Evolutionary conservation across 2,329 filamentous ascomycete species (phyloP).

Genomic region (Ophiocordyceps unilateralis): DNA sequence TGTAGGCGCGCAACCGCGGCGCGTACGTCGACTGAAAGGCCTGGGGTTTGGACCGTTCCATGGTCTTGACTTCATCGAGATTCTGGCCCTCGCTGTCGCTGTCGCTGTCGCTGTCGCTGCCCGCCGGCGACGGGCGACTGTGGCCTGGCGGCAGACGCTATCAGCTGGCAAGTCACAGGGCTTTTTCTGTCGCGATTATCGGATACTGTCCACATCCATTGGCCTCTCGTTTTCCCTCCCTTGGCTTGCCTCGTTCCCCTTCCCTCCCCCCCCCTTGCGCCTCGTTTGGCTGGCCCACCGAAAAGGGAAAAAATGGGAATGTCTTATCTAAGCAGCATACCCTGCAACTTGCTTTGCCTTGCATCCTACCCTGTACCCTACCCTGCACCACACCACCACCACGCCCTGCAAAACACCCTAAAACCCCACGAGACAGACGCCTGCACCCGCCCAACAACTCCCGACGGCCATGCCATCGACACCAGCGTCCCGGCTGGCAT

Average conservation of each 20-base stretch:
- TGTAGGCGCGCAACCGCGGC: conserved; percentile 75
- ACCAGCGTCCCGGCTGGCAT: neutral
- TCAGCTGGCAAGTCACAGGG: too few relatives aligned
- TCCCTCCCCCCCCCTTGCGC: neutral
- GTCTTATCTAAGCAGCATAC: neutral
- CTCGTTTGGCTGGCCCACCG: neutral
- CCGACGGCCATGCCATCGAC: neutral
- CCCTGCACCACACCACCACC: too few relatives aligned
- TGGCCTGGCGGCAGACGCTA: too few relatives aligned
- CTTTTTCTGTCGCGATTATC: too few relatives aligned
- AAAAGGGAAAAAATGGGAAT: neutral
- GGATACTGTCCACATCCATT: too few relatives aligned
- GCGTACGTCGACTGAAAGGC: conserved; percentile 85
- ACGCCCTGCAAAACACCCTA: neutral
- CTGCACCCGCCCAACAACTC: neutral
- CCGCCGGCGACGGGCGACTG: too few relatives aligned
- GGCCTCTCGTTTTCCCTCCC: too few relatives aligned
- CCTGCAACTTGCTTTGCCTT: neutral
- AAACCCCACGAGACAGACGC: neutral
- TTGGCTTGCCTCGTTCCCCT: neutral
- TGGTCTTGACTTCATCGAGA: neutral
- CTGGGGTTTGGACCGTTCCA: conserved; percentile 48
- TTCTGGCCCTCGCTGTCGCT: too few relatives aligned
- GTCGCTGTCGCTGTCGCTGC: conserved; percentile 16
- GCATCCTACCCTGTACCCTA: too few relatives aligned